These are phyloP conservation scores for Rheum nobile DNA, from an alignment of 148 eudicot species.

Conservation along the genomic window DNA sequence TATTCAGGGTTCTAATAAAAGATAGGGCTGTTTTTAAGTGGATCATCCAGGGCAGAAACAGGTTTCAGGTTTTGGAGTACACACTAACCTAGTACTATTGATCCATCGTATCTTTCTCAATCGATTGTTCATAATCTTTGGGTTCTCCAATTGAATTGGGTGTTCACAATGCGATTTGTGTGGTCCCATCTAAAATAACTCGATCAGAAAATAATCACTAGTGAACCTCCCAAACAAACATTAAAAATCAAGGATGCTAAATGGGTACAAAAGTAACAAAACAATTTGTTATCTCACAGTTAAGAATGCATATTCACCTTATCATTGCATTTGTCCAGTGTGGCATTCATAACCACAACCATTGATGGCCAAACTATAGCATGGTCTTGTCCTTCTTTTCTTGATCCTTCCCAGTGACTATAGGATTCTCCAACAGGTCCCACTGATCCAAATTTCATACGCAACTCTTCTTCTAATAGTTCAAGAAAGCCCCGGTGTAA, in stretches of 20 bases:
- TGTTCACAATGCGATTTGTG: neutral
- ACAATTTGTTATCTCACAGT: neutral
- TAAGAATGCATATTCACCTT: conserved; percentile 23
- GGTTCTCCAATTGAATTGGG: neutral
- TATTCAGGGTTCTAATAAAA: neutral
- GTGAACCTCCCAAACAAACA: neutral
- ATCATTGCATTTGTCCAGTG: conserved; percentile 44
- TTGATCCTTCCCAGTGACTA: conserved; percentile 52
- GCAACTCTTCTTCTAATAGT: conserved; percentile 61
- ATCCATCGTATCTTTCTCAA: neutral
- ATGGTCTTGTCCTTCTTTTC: conserved; percentile 24
- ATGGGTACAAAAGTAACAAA: neutral
- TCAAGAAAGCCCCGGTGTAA: conserved; percentile 57
- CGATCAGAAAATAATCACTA: neutral
- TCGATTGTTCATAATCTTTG: neutral
- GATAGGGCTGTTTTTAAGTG: neutral
- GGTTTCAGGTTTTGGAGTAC: neutral
- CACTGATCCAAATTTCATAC: conserved; percentile 44
- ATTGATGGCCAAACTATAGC: conserved; percentile 88
- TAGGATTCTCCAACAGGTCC: conserved; percentile 42
- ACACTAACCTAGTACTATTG: neutral
- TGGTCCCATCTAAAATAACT: neutral
- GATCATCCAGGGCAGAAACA: neutral
- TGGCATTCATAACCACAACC: conserved; percentile 61
- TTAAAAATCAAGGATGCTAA: neutral